These are phyloP conservation scores for Lactuca saligna DNA, from an alignment of 129 eudicot genomes.

Conservation along the genomic window DNA sequence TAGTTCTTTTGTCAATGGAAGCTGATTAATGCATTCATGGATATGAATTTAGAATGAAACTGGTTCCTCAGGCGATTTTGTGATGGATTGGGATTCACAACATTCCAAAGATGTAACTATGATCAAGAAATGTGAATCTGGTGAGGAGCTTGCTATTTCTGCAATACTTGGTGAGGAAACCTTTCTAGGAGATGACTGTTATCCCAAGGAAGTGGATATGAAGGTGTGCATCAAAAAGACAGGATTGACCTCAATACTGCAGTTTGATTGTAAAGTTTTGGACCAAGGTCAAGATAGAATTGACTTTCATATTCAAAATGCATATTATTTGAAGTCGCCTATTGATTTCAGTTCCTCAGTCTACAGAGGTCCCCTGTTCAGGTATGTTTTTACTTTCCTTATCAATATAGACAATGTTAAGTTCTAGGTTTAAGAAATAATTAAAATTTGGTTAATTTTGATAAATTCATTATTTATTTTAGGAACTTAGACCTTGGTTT, in stretches of 20 bases:
- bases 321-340: constrained; percentile 48
- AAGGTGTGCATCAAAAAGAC: constrained; percentile 78
- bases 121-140: constrained; percentile 61
- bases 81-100: constrained; percentile 66
- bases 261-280: constrained; percentile 69
- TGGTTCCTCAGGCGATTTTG: constrained; percentile 65
- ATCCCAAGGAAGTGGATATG: constrained; percentile 60
- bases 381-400: constrained; percentile 42
- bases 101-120: constrained; percentile 57
- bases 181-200: constrained; percentile 36
- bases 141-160: constrained; percentile 88
- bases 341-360: constrained; percentile 41
- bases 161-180: constrained; percentile 68
- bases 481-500: constrained; percentile 64
- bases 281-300: constrained; percentile 40
- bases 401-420: too few species aligned
- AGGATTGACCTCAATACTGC: constrained; percentile 67
- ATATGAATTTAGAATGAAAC: constrained; percentile 44
- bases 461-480: constrained; percentile 3
- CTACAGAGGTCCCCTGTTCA: constrained; percentile 66
- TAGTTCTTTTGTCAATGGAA: neutral
- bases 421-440: too few species aligned
- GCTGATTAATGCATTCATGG: constrained; percentile 7
- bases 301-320: constrained; percentile 48
- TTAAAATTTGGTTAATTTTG: neutral